Evolutionary conservation across 179 eudicot species (phyloP), one percentile per base, ranked within the genome.

Genomic region (Carnegiea gigantea): DNA sequence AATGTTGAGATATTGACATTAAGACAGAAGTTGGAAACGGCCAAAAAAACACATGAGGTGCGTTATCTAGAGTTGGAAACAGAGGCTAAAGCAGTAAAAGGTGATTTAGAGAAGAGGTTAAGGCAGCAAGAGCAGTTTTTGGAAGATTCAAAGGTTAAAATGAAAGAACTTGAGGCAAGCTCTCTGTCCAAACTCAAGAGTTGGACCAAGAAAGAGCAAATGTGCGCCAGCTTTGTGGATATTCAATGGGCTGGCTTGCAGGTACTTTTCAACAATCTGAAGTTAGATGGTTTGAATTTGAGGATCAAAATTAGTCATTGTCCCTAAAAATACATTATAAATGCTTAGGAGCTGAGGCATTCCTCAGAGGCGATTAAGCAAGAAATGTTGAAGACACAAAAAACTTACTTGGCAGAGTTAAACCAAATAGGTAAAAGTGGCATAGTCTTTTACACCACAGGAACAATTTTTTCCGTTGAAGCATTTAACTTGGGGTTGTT

Each of bases 301-400:
- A 73, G 26, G 4, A 40, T 36, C 40, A 77, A 80, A 83, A 5
- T 59, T 38, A 30, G 30, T 64, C 21, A 59, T 60, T 82, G n/a
- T 33, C 75, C 44, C 80, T 87, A 12, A 74, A 82, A 60, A 77
- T 28, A 33, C 76, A 44, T 43, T 46, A 70, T 40, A 59, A 83
- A 78, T 77, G n/a, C 84, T 77, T 89, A 96, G 99, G 97, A 93
- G 74, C 88, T 97, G 80, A 91, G 88, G 88, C 84, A 67, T 82
- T 84, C 97, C 76, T 92, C 93, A 77, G 92, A 90, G 83, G 81
- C 92, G 79, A 90, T 93, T 78, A 92, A 88, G 88, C 92, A 81
- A 80, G 97, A 97, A 76, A 72, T 92, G 87, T 87, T 84, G 82
- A 88, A 75, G 78, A 85, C 91, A 68, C 91, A 92, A 76, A 90